Conservation (phyloP, 176 grass and related monocot species). For the Saccharum officinarum region DNA sequence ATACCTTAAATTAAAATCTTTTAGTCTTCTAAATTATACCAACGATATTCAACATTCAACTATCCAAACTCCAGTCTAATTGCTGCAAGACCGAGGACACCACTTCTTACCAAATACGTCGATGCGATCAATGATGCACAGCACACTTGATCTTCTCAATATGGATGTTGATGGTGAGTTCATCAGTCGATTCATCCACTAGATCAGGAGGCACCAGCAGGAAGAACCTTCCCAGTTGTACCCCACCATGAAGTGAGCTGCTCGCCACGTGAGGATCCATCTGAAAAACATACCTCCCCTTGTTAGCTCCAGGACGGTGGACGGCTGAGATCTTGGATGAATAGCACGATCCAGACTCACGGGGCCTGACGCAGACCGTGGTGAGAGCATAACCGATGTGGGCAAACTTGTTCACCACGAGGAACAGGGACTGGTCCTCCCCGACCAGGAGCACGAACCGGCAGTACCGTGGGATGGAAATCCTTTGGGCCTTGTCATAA, state of each 20-base stretch:
- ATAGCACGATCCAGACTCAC: background rate
- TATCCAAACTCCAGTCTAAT: background rate
- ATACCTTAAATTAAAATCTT: background rate
- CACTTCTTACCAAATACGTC: background rate
- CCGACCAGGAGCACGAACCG: slow-evolving; percentile 13
- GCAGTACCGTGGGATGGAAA: background rate
- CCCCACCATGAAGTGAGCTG: background rate
- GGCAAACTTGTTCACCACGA: background rate
- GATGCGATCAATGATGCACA: background rate
- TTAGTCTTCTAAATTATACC: background rate
- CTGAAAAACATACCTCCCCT: background rate
- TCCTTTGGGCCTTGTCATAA: background rate
- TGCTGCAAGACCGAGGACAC: background rate
- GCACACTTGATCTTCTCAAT: background rate
- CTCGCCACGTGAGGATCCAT: slow-evolving; percentile 1
- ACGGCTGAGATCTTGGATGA: slow-evolving; percentile 29
- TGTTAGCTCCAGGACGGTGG: background rate
- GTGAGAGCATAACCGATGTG: background rate
- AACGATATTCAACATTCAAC: background rate
- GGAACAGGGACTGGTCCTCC: slow-evolving; percentile 33
- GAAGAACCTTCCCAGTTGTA: background rate
- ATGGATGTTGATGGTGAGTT: slow-evolving; percentile 1
- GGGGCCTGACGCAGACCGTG: background rate
- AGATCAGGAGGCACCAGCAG: slow-evolving; percentile 11
- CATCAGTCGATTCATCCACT: background rate